Percentiles rank a stretch among this genome's conserved stretches.
phyloP scores from a whole-genome alignment of 2,329 filamentous ascomycete genomes.

The Xylaria sp. region DNA sequence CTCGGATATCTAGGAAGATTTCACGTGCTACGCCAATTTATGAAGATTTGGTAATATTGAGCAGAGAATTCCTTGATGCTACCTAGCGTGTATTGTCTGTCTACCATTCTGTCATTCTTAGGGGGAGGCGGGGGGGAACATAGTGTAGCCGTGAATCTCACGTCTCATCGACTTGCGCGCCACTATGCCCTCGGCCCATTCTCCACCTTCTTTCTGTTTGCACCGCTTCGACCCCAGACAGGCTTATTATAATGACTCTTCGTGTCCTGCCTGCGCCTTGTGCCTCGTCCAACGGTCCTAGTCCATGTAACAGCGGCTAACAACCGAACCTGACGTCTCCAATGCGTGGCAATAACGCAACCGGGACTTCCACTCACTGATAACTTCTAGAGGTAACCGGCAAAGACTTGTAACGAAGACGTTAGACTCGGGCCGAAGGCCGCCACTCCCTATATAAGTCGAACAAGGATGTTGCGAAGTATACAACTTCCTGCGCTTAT shows the following conservation, averaged over 20 bases:
- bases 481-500: not conserved
- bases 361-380: not conserved
- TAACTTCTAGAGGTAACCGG: not conserved
- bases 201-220: not conserved
- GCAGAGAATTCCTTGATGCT: slow-evolving; percentile 45
- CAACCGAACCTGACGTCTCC: not conserved
- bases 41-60: not conserved
- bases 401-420: not conserved
- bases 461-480: slow-evolving; percentile 8
- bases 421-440: not conserved
- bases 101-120: slow-evolving; percentile 39
- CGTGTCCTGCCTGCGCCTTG: not conserved
- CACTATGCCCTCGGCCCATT: slow-evolving; percentile 24
- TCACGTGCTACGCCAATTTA: slow-evolving; percentile 14
- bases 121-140: not conserved
- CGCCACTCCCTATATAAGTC: not conserved
- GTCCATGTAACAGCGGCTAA: not conserved
- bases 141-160: slow-evolving; percentile 10
- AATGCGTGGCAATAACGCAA: slow-evolving; percentile 3
- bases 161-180: slow-evolving; percentile 13
- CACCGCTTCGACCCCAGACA: slow-evolving; percentile 3
- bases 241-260: slow-evolving; percentile 13
- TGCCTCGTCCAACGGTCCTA: not conserved
- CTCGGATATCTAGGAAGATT: not conserved
- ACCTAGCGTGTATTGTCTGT: slow-evolving; percentile 47